Evolutionary conservation across 768 basidiomycete species (phyloP).

Genomic region (Tylopilus rubrobrunneus): DNA sequence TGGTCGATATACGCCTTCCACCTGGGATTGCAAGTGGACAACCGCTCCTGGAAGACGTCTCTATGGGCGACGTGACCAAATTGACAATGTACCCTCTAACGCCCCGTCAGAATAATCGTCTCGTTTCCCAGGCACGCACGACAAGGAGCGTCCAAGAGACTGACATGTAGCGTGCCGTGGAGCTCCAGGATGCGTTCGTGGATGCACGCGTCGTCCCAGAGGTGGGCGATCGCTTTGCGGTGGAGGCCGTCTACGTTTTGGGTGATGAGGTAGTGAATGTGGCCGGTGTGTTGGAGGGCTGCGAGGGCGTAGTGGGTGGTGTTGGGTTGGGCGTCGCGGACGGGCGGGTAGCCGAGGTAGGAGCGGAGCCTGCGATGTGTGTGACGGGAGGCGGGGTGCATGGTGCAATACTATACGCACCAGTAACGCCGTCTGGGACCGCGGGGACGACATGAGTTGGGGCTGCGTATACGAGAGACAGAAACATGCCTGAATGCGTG

Average conservation of each 20-base stretch:
- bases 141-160: conserved; percentile 11
- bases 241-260: conserved; percentile 96
- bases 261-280: conserved; percentile 67
- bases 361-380: conserved; percentile 52
- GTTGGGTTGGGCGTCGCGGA: conserved; percentile 81
- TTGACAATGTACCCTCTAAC: conserved; percentile 70
- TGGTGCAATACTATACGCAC: conserved; percentile 26
- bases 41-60: conserved; percentile 65
- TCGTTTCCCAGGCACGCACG: background rate
- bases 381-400: background rate
- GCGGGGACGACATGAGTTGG: conserved; percentile 4
- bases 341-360: conserved; percentile 82
- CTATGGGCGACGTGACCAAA: conserved; percentile 68
- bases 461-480: background rate
- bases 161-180: conserved; percentile 83
- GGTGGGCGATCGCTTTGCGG: conserved; percentile 62
- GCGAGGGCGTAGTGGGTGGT: conserved; percentile 86
- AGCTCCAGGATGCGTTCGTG: conserved; percentile 65
- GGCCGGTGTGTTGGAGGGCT: conserved; percentile 68
- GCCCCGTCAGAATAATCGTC: conserved; percentile 5
- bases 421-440: conserved; percentile 78
- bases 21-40: conserved; percentile 70
- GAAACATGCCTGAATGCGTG: conserved; percentile 60
- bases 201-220: conserved; percentile 37
- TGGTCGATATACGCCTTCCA: conserved; percentile 74